These are phyloP conservation scores for Aspergillus japonicus DNA, from an alignment of 2,329 filamentous ascomycete genomes.

Conservation along the genomic window DNA sequence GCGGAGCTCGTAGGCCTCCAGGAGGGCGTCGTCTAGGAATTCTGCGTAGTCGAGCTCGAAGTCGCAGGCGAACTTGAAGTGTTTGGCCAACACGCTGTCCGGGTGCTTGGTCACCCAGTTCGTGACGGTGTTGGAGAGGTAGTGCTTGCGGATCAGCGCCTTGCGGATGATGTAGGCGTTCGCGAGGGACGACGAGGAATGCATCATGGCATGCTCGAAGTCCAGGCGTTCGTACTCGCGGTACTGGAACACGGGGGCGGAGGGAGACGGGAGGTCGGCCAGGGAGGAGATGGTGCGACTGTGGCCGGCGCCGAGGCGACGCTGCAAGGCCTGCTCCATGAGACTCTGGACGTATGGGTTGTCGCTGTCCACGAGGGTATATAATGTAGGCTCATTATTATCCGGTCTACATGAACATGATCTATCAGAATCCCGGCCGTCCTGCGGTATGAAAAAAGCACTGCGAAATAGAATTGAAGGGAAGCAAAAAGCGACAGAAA, in stretches of 20 bases:
- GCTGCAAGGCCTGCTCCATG: conserved; percentile 69
- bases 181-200: conserved; percentile 63
- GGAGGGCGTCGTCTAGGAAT: conserved; percentile 87
- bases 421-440: conserved; percentile 33
- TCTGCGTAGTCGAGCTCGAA: conserved; percentile 97
- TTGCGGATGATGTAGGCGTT: conserved; percentile 97
- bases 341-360: conserved; percentile 87
- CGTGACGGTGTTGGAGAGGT: conserved; percentile 76
- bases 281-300: conserved; percentile 57
- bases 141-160: conserved; percentile 94
- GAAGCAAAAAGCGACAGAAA: conserved; percentile 9
- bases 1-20: conserved; percentile 84
- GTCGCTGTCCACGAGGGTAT: conserved; percentile 79
- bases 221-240: conserved; percentile 83
- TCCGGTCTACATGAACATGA: conserved; percentile 35
- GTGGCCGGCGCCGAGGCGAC: conserved; percentile 55
- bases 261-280: conserved; percentile 48
- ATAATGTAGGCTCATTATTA: conserved; percentile 49
- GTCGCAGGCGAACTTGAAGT: conserved; percentile 75
- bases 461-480: not conserved
- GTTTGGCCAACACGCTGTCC: conserved; percentile 62
- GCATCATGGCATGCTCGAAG: conserved; percentile 69
- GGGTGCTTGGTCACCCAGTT: conserved; percentile 87
- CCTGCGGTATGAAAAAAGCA: not conserved
- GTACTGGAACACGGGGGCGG: conserved; percentile 68